These are phyloP conservation scores for Trichoderma simmonsii DNA, from an alignment of 2,329 filamentous ascomycete species.

Conservation along the genomic window DNA sequence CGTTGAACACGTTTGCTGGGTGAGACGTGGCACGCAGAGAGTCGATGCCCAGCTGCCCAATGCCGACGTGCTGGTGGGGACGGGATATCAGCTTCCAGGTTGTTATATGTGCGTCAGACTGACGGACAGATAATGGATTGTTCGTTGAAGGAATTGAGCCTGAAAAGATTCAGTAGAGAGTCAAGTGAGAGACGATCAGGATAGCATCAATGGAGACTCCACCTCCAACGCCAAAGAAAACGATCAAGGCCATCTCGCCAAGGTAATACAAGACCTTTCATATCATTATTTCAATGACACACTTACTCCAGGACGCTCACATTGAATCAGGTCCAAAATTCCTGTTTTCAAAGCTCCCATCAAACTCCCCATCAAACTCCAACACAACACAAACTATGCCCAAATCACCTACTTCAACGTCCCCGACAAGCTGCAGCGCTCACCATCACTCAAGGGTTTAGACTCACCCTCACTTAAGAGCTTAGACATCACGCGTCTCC, in stretches of 20 bases:
- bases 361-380: not conserved
- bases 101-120: not conserved
- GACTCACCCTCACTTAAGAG: not conserved
- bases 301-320: not conserved
- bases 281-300: not conserved
- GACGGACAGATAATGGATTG: not conserved
- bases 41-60: constrained; percentile 18
- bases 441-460: not conserved
- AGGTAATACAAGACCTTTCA: not conserved
- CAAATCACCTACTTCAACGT: constrained; percentile 17
- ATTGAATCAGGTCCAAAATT: not conserved
- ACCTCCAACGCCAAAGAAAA: not conserved
- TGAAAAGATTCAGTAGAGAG: not conserved
- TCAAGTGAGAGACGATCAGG: not conserved
- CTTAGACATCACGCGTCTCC: constrained; percentile 7
- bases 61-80: constrained; percentile 3
- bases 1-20: not conserved
- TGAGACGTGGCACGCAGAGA: constrained; percentile 11
- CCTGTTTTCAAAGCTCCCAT: not conserved
- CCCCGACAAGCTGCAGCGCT: constrained; percentile 13
- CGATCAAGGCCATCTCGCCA: not conserved
- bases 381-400: not conserved
- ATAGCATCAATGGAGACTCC: constrained; percentile 5
- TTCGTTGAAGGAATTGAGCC: not conserved
- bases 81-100: not conserved